These are phyloP conservation scores for Malassezia brasiliensis DNA, from an alignment of 1,284 basidiomycete species.

Conservation along the genomic window DNA sequence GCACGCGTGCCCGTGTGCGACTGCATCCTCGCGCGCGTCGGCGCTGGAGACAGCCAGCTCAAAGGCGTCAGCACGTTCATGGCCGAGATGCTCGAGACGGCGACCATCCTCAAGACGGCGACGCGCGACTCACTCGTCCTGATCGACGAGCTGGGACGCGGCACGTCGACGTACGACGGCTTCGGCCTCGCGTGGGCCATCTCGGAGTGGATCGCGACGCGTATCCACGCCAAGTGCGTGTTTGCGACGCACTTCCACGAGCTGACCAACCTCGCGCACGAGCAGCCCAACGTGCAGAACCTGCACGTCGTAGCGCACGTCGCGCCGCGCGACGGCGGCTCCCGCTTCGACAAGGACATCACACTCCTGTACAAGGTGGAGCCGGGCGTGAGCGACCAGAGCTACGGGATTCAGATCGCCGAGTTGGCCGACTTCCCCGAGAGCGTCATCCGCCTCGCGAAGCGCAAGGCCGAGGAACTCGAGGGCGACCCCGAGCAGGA, in stretches of 20 bases:
- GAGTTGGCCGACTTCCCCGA: conserved; percentile 92
- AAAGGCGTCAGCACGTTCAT: conserved; percentile 98
- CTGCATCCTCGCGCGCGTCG: conserved; percentile 88
- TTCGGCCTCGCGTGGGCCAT: conserved; percentile 99
- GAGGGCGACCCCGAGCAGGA: conserved; percentile 66
- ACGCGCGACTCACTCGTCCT: conserved; percentile 88
- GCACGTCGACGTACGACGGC: conserved; percentile 97
- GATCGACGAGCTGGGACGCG: conserved; percentile 93
- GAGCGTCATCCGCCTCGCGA: conserved; percentile 83
- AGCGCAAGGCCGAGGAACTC: conserved; percentile 86
- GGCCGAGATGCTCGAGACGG: conserved; percentile 98
- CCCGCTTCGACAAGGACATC: conserved; percentile 55
- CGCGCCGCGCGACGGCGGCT: conserved; percentile 51
- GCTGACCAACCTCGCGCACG: conserved; percentile 77
- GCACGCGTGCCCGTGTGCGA: conserved; percentile 88
- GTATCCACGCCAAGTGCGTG: conserved; percentile 65
- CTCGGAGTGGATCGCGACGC: conserved; percentile 84
- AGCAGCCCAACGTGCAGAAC: conserved; percentile 80
- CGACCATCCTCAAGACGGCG: conserved; percentile 81
- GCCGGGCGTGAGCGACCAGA: conserved; percentile 64
- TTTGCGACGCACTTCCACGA: conserved; percentile 99
- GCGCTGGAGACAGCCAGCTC: conserved; percentile 91
- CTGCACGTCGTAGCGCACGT: conserved; percentile 93
- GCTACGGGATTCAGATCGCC: conserved; percentile 96
- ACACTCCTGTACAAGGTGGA: conserved; percentile 91